Percentiles rank a stretch among this genome's conserved stretches.
Conservation (phyloP, 2,329 filamentous ascomycete genomes). For the Phaeosphaeria sp. region DNA sequence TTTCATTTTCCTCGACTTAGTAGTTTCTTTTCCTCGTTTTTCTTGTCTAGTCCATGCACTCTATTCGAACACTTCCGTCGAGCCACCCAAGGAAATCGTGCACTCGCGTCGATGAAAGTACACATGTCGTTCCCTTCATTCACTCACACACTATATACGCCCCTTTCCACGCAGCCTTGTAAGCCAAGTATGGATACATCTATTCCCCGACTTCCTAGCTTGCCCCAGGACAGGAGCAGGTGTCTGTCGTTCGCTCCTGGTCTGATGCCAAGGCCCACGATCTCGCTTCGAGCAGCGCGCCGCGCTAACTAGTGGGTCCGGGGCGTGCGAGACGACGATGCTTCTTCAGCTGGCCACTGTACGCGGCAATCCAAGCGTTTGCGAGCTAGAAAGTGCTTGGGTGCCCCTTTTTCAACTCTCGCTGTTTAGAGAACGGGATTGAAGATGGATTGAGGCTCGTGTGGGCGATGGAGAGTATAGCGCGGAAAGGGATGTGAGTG, state of each 20-base stretch:
- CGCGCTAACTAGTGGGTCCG: not conserved
- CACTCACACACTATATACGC: too few relatives aligned
- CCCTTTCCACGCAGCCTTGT: too few relatives aligned
- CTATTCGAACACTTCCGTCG: too few relatives aligned
- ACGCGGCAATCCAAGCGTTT: not conserved
- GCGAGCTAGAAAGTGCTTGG: not conserved
- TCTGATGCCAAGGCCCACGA: slow-evolving; percentile 1
- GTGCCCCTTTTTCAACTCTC: not conserved
- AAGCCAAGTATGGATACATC: too few relatives aligned
- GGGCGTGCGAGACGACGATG: not conserved
- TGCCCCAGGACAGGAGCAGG: too few relatives aligned
- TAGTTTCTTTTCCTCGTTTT: too few relatives aligned
- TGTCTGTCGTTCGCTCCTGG: not conserved
- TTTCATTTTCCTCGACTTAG: not conserved
- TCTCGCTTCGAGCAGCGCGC: slow-evolving; percentile 17
- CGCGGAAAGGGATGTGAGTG: not conserved
- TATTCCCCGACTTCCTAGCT: too few relatives aligned
- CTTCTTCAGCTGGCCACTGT: not conserved
- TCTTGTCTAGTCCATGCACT: too few relatives aligned
- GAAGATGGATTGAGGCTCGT: too few relatives aligned
- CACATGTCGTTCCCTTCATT: too few relatives aligned
- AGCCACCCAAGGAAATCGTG: too few relatives aligned
- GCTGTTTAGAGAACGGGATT: not conserved
- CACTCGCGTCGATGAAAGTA: too few relatives aligned
- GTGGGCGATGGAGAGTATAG: not conserved